These are phyloP conservation scores for Aspergillus transmontanensis DNA, from an alignment of 2,329 filamentous ascomycete genomes.

Conservation along the genomic window DNA sequence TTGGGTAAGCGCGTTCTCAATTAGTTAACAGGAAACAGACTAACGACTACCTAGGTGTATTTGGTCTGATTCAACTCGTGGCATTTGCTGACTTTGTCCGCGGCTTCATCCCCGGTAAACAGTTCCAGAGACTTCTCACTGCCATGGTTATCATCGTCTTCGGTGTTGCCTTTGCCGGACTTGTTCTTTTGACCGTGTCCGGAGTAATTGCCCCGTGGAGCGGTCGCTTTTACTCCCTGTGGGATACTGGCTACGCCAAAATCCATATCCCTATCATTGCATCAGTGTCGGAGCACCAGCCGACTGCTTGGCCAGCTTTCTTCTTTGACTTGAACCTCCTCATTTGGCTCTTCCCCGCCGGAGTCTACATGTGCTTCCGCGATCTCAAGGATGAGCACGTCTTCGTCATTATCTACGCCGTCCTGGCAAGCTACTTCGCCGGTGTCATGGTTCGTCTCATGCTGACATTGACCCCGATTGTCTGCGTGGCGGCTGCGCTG, in stretches of 20 bases:
- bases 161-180: conserved; percentile 69
- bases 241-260: conserved; percentile 98
- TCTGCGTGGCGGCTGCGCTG: conserved; percentile 91
- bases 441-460: conserved; percentile 99
- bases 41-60: conserved; percentile 67
- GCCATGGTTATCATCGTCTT: conserved; percentile 75
- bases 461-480: conserved; percentile 93
- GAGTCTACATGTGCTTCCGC: conserved; percentile 97
- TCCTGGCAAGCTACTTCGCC: conserved; percentile 96
- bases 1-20: conserved; percentile 64
- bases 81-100: conserved; percentile 90
- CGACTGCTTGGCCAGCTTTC: conserved; percentile 97
- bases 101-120: conserved; percentile 83
- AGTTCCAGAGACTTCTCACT: conserved; percentile 89
- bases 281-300: conserved; percentile 99
- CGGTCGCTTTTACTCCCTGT: conserved; percentile 97
- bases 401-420: conserved; percentile 95
- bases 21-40: conserved; percentile 5
- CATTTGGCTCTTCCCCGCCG: conserved; percentile 98
- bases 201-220: conserved; percentile 97
- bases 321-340: conserved; percentile 98
- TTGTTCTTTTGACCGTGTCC: conserved; percentile 80
- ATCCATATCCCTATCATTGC: conserved; percentile 99
- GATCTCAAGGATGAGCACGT: conserved; percentile 93
- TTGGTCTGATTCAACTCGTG: conserved; percentile 91